Percentiles rank a stretch among this genome's conserved stretches.
Evolutionary conservation across 495 filamentous ascomycete genomes (phyloP).

Genomic region (Chaetomium fimeti): DNA sequence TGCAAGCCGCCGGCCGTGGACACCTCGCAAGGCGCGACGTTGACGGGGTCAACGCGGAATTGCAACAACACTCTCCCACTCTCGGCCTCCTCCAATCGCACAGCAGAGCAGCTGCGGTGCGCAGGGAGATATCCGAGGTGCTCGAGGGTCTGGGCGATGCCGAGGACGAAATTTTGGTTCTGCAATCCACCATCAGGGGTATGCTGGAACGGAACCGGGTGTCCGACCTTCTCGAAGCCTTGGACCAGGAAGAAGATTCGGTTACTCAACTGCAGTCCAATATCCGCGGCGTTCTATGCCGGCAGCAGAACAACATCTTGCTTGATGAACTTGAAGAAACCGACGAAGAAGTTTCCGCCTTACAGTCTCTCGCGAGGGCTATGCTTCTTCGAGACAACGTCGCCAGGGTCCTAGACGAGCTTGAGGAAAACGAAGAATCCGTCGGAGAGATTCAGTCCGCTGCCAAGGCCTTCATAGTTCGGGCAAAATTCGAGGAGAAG

Average conservation of each 20-base stretch:
- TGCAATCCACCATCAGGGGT: conserved; percentile 52
- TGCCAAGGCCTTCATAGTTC: conserved; percentile 69
- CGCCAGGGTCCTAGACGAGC: conserved; percentile 64
- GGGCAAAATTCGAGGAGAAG: conserved; percentile 76
- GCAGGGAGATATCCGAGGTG: conserved; percentile 46
- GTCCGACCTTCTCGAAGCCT: conserved; percentile 51
- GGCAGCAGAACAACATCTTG: conserved; percentile 52
- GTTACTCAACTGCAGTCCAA: conserved; percentile 70
- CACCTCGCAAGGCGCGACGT: conserved; percentile 46
- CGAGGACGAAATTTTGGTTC: conserved; percentile 43
- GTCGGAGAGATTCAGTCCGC: conserved; percentile 73
- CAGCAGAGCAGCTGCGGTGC: conserved; percentile 49
- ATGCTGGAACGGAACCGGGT: conserved; percentile 53
- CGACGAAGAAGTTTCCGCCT: conserved; percentile 55
- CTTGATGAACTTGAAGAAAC: conserved; percentile 59
- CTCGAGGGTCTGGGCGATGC: conserved; percentile 43
- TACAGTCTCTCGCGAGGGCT: conserved; percentile 75
- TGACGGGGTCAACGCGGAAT: conserved; percentile 40
- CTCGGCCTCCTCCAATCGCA: conserved; percentile 43
- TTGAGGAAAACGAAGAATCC: conserved; percentile 76
- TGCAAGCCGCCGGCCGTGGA: conserved; percentile 54
- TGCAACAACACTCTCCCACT: conserved; percentile 37
- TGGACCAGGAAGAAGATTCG: conserved; percentile 56
- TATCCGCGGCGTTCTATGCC: conserved; percentile 60
- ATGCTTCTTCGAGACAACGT: conserved; percentile 73